Base-by-base conservation (phyloP, 768 basidiomycete genomes). In the Amanita rimosa region DNA sequence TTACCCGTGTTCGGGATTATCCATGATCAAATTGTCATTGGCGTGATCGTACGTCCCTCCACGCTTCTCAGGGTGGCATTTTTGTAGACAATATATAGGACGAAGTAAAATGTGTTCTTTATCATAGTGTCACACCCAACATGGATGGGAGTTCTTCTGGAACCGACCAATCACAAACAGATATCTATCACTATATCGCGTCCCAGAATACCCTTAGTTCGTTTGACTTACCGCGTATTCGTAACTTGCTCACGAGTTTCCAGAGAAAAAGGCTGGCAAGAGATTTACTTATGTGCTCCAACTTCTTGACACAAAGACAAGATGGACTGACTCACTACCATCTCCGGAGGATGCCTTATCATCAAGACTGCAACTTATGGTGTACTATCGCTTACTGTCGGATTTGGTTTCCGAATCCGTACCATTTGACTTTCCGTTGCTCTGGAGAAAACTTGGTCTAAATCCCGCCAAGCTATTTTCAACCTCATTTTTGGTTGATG, bases 1-100 rank as follows among this genome's bases (percentile, higher is more conserved):
- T 71, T 93, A 46, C 88, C 87, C 3, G 82, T 94, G 2, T 87
- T 92, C 53, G 85, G 86, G 0, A 70, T 88, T 48, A 61, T 90
- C 3, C 72, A 84, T 21, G 75, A 65, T 21, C 68, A 81, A 47
- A 65, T 85, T 17, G 72, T 94, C 13, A 60, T 78, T 21, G 92
- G 92, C 1, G 68, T 90, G 27, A 85, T 94, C 36, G 92, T 86
- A 60, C 51, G 73, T 49, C 16, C 34, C 16, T 27, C 17, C 33
- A 13, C 41, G 29, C 43, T 26, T 31, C 11, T 13, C n/a, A 22
- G 31, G 7, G 36, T 44, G 29, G 16, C 35, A 17, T 44, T 33
- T n/a, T 33, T 21, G 37, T 26, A 35, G 11, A 33, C 52, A 34
- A 42, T 37, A 52, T 38, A 33, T 54, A 81, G 81, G 81, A 83